Conservation (phyloP, 108 stramenopile species). For the Nitzschia inconspicua region DNA sequence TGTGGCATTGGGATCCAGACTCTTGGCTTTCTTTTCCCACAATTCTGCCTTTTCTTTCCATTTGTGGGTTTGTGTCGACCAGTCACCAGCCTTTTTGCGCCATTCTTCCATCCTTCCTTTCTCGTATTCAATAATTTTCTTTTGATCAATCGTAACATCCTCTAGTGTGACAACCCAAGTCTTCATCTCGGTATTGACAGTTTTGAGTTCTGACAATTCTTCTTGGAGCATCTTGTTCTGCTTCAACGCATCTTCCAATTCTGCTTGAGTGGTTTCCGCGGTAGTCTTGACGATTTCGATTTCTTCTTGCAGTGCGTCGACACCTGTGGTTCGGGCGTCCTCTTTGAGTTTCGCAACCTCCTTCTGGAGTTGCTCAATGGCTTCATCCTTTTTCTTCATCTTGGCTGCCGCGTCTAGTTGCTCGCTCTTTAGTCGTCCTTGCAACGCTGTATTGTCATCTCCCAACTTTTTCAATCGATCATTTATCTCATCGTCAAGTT, state of each 20-base stretch:
- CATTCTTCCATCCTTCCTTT: slow-evolving; percentile 23
- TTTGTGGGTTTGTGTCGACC: slow-evolving; percentile 21
- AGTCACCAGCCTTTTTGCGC: slow-evolving; percentile 32
- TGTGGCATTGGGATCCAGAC: no score
- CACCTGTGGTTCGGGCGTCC: slow-evolving; percentile 10
- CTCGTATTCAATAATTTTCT: slow-evolving; percentile 16
- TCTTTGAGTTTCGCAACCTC: slow-evolving; percentile 2
- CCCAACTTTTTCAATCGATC: slow-evolving; percentile 8
- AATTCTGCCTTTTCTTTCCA: slow-evolving; percentile 36
- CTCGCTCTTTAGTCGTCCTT: slow-evolving; percentile 32
- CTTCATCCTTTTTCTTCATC: slow-evolving; percentile 16
- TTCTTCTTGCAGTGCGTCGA: slow-evolving; percentile 13
- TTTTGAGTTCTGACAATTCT: slow-evolving; percentile 14
- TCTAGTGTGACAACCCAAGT: background rate
- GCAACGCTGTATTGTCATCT: slow-evolving; percentile 18
- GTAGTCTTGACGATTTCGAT: slow-evolving; percentile 10
- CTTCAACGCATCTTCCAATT: slow-evolving; percentile 15
- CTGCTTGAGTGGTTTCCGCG: background rate
- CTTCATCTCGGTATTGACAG: slow-evolving; percentile 8
- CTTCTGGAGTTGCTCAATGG: slow-evolving; percentile 12
- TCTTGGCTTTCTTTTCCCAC: slow-evolving; percentile 22
- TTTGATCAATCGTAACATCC: background rate
- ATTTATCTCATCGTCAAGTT: slow-evolving; percentile 13
- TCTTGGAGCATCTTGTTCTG: slow-evolving; percentile 9
- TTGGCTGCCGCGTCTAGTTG: slow-evolving; percentile 23